phyloP scores from a whole-genome alignment of 768 basidiomycete species.

The Russula foetens region DNA sequence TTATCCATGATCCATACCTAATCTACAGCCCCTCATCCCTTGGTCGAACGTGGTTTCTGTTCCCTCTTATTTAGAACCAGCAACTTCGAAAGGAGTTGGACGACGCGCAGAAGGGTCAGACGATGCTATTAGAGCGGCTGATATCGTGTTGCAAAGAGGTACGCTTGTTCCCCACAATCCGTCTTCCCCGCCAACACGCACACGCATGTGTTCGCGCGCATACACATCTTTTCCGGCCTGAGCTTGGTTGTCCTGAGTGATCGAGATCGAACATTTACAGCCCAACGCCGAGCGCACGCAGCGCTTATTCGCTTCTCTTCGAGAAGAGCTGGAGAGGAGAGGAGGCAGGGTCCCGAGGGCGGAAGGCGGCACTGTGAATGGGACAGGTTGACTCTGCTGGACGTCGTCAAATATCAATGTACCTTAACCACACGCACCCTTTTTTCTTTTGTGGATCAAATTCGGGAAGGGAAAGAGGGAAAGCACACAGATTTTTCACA shows the following conservation, averaged over 20 bases:
- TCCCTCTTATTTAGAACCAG: constrained; percentile 39
- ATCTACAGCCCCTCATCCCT: not conserved
- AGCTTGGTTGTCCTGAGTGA: constrained; percentile 10
- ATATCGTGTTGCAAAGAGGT: constrained; percentile 87
- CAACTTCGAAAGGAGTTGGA: constrained; percentile 71
- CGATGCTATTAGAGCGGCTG: constrained; percentile 75
- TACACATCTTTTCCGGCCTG: not conserved
- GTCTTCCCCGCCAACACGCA: not conserved
- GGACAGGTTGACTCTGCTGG: constrained; percentile 3
- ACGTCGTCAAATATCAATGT: constrained; percentile 4
- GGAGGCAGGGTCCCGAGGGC: constrained; percentile 35
- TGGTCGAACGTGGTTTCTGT: too few species aligned
- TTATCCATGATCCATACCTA: not conserved
- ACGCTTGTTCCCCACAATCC: constrained; percentile 24
- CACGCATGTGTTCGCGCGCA: too few species aligned
- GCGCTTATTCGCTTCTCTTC: constrained; percentile 68
- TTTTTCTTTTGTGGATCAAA: not conserved
- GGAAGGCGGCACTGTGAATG: constrained; percentile 6
- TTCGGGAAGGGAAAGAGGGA: not conserved
- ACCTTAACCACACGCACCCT: constrained; percentile 2
- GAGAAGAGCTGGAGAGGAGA: constrained; percentile 77
- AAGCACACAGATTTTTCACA: too few species aligned
- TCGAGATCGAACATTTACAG: constrained; percentile 30
- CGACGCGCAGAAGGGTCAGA: constrained; percentile 70
- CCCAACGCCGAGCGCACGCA: constrained; percentile 80